A percentile compares a stretch with the other conserved stretches of the same genome.
phyloP scores from a whole-genome alignment of 164 flowering plant genomes.

The Vitis riparia region DNA sequence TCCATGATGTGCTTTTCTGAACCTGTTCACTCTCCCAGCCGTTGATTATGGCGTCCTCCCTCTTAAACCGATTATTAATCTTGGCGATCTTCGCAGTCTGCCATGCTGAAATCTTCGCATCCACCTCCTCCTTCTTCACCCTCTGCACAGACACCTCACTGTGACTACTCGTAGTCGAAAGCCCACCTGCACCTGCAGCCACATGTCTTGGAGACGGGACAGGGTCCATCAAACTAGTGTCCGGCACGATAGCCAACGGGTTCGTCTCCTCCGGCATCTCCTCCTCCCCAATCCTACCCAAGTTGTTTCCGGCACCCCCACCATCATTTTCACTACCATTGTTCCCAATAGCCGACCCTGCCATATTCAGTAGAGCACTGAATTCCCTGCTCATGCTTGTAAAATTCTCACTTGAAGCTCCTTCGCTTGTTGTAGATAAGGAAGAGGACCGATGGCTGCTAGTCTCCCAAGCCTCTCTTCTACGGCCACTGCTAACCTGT shows the following conservation, averaged over 20 bases:
- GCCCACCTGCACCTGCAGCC: background rate
- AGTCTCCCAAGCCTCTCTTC: conserved; percentile 53
- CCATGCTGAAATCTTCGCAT: conserved; percentile 93
- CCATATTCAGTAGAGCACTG: conserved; percentile 48
- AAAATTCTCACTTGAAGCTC: conserved; percentile 44
- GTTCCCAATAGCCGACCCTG: conserved; percentile 34
- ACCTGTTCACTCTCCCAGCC: conserved; percentile 85
- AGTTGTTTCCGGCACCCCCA: conserved; percentile 3
- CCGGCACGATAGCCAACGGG: conserved; percentile 55
- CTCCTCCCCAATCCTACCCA: conserved; percentile 42
- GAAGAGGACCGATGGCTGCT: conserved; percentile 51
- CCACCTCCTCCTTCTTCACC: conserved; percentile 91
- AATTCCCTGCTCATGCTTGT: conserved; percentile 61
- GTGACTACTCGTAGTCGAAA: background rate
- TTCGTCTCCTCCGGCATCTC: conserved; percentile 31
- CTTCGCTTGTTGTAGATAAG: conserved; percentile 37
- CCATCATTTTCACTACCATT: background rate
- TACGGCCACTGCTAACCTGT: conserved; percentile 15
- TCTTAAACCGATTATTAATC: conserved; percentile 85
- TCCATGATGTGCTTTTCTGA: conserved; percentile 71
- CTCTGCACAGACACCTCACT: conserved; percentile 46
- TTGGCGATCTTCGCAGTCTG: conserved; percentile 84
- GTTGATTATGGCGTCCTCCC: conserved; percentile 80
- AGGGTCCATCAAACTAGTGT: conserved; percentile 23
- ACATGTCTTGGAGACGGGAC: conserved; percentile 26